Evolutionary conservation across 169 alveolate species (phyloP), one percentile per base, ranked within the genome.

Genomic region (Miamiensis avidus): DNA sequence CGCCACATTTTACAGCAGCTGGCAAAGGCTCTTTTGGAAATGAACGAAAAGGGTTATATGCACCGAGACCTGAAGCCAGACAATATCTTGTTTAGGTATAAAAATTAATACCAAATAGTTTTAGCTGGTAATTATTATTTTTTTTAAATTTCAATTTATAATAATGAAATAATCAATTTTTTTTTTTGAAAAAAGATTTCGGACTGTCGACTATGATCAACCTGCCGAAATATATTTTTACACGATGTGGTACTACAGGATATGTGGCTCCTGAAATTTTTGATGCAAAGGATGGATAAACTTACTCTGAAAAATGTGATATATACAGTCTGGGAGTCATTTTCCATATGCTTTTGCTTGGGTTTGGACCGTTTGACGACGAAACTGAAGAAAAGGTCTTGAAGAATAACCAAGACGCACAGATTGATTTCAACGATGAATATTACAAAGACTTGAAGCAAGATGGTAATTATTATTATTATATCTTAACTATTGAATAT

Each of bases 251-350:
- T 64, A 82, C 90, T n/a, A 64, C 84, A 28, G 92, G 92, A 27
- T 88, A 84, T 81, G 86, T 88, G 1, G 90, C 92, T 31, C 92
- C 92, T 25, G 92, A 88, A 84, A 72, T 88, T 1, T 26, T 84
- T 6, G 33, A 74, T 20, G 34, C 34, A 15, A 75, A 34, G 30
- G 88, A 83, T 31, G 75, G 74, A 32, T 74, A 81, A 34, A 83
- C 77, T 31, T 88, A 88, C 73, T 26, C 75, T 75, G 76, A 69
- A n/a, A 88, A 79, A 84, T 79, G 78, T 65, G 92, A 88, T 69
- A 74, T 79, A 29, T 88, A 69, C 74, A 74, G 77, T 84, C 64
- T 79, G 34, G 92, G 89, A 30, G 78, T 88, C 28, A 88, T 88
- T 29, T 31, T 78, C 15, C 65, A 82, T 31, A 29, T 65, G 27